phyloP scores from a whole-genome alignment of 2,329 filamentous ascomycete species.

The Periconia digitata region DNA sequence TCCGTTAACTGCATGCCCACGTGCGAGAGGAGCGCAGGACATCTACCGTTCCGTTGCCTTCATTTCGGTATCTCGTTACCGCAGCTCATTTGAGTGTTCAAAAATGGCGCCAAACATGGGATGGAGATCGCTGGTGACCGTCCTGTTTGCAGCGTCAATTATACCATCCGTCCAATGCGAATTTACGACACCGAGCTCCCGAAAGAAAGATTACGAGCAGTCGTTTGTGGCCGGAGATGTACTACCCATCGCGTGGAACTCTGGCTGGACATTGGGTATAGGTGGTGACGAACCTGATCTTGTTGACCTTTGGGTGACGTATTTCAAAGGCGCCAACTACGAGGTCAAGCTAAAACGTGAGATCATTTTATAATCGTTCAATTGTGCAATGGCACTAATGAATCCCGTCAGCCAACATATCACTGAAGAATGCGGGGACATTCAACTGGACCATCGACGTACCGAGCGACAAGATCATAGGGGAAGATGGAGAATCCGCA shows the following conservation, averaged over 20 bases:
- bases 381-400: not conserved
- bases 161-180: not conserved
- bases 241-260: conserved; percentile 1
- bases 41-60: not conserved
- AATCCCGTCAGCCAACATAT: not conserved
- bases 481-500: not conserved
- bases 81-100: not conserved
- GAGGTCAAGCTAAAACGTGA: not conserved
- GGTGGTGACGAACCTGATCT: not conserved
- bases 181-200: not conserved
- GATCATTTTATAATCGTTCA: not conserved
- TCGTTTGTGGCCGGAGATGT: not conserved
- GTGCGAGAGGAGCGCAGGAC: not conserved
- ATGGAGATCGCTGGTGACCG: not conserved
- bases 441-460: conserved; percentile 4
- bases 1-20: too few relatives aligned
- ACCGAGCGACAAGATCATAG: not conserved
- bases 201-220: not conserved
- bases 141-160: not conserved
- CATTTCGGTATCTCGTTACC: not conserved
- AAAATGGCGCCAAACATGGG: not conserved
- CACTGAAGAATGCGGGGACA: not conserved
- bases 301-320: conserved; percentile 1
- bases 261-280: conserved; percentile 1
- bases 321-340: not conserved